Percentiles rank a stretch among this genome's conserved stretches.
Conservation (phyloP, 2,329 filamentous ascomycete species). For the Trichophyton equinum region DNA sequence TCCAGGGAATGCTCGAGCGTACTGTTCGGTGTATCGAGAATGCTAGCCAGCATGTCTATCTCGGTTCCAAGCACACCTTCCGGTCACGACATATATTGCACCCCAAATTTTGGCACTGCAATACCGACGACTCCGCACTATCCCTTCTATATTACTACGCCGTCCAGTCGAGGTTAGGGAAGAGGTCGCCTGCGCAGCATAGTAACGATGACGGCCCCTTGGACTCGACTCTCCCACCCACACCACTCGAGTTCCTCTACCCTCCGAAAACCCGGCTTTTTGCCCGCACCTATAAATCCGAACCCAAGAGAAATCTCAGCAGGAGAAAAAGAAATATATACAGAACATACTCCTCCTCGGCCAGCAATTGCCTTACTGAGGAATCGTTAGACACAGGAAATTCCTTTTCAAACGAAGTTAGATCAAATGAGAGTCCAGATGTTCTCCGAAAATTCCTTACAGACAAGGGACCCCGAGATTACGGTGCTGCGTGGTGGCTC, state of each 20-base stretch:
- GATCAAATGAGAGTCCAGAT: background rate
- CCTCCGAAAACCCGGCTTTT: conserved; percentile 20
- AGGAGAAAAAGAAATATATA: conserved; percentile 13
- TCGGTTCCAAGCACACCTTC: conserved; percentile 28
- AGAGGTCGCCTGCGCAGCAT: background rate
- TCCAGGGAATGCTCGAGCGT: conserved; percentile 39
- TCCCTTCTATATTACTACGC: conserved; percentile 19
- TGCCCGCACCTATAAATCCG: conserved; percentile 8
- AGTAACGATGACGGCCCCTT: background rate
- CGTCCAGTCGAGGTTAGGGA: background rate
- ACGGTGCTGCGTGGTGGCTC: conserved; percentile 33
- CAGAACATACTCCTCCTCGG: conserved; percentile 14
- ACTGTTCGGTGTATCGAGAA: conserved; percentile 38
- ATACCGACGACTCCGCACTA: conserved; percentile 19
- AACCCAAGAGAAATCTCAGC: background rate
- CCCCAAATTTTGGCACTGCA: conserved; percentile 27
- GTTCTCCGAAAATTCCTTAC: conserved; percentile 6
- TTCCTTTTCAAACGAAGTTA: background rate
- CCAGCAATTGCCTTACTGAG: background rate
- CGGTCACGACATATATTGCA: conserved; percentile 26
- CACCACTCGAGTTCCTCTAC: conserved; percentile 30
- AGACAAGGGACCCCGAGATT: conserved; percentile 13
- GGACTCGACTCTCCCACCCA: background rate
- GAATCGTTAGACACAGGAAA: background rate
- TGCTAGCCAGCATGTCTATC: conserved; percentile 36